These are phyloP conservation scores for Helotiales sp. DNA, from an alignment of 2,329 filamentous ascomycete species.

Conservation along the genomic window DNA sequence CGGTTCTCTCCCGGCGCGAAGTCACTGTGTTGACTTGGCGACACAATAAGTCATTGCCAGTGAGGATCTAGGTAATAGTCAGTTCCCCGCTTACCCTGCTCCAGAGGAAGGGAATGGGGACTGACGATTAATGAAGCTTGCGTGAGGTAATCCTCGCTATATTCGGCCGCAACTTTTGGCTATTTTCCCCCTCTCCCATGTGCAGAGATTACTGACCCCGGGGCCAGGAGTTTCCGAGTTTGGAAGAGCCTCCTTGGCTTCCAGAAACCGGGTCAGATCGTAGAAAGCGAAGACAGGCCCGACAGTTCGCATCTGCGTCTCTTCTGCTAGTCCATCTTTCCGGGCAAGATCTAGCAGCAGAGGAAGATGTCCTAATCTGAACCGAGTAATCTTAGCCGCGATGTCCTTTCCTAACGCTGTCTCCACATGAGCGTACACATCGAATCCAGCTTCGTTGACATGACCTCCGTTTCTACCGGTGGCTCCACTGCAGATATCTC, in stretches of 20 bases:
- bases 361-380: constrained; percentile 65
- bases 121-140: too few species aligned
- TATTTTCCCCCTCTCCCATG: too few species aligned
- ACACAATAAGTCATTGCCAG: too few species aligned
- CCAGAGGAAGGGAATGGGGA: too few species aligned
- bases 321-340: background rate
- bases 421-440: constrained; percentile 14
- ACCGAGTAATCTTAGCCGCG: constrained; percentile 73
- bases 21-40: too few species aligned
- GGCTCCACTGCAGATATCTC: constrained; percentile 78
- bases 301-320: background rate
- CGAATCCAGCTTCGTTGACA: constrained; percentile 41
- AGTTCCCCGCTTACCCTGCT: too few species aligned
- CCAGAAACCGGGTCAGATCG: background rate
- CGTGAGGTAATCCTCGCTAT: too few species aligned
- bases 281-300: background rate
- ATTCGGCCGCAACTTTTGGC: too few species aligned
- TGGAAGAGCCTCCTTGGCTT: background rate
- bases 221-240: too few species aligned
- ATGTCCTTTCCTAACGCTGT: constrained; percentile 54
- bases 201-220: too few species aligned
- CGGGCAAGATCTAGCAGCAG: constrained; percentile 52
- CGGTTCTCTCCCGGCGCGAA: too few species aligned
- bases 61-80: too few species aligned
- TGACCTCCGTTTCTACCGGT: constrained; percentile 67